Evolutionary conservation across 2,329 filamentous ascomycete genomes (phyloP).

Genomic region (Penicillium sp.): DNA sequence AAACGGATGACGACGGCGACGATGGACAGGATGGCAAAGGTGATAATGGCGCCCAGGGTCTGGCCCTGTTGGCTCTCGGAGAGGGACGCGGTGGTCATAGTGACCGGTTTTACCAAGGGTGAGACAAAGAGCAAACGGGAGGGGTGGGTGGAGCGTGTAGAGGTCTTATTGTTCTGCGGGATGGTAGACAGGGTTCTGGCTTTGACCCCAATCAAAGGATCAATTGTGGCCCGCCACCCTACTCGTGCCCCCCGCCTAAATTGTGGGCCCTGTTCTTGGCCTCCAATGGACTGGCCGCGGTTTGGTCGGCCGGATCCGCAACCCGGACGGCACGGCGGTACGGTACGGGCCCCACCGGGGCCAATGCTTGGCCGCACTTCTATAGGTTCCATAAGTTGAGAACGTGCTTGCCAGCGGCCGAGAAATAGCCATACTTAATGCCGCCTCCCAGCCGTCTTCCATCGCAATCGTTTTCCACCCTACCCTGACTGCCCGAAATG

Average conservation of each 20-base stretch:
- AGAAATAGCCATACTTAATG: not conserved
- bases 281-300: not conserved
- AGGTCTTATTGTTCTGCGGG: not conserved
- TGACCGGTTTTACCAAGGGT: too few species aligned
- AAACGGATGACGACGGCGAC: too few species aligned
- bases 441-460: not conserved
- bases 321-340: too few species aligned
- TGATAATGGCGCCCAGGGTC: too few species aligned
- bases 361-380: not conserved
- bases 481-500: conserved; percentile 3
- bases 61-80: too few species aligned
- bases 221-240: not conserved
- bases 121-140: too few species aligned
- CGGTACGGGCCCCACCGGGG: not conserved
- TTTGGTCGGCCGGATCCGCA: too few species aligned
- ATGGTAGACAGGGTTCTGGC: too few species aligned
- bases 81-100: too few species aligned
- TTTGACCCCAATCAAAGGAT: not conserved
- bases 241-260: too few species aligned
- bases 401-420: not conserved
- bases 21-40: too few species aligned
- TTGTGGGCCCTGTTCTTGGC: not conserved
- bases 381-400: not conserved
- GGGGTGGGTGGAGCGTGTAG: not conserved
- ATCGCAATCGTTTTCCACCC: not conserved